A percentile compares a stretch with the other conserved stretches of the same genome.
These are phyloP conservation scores for Spathaspora hagerdaliae DNA, from an alignment of 805 yeast genomes.

Conservation along the genomic window DNA sequence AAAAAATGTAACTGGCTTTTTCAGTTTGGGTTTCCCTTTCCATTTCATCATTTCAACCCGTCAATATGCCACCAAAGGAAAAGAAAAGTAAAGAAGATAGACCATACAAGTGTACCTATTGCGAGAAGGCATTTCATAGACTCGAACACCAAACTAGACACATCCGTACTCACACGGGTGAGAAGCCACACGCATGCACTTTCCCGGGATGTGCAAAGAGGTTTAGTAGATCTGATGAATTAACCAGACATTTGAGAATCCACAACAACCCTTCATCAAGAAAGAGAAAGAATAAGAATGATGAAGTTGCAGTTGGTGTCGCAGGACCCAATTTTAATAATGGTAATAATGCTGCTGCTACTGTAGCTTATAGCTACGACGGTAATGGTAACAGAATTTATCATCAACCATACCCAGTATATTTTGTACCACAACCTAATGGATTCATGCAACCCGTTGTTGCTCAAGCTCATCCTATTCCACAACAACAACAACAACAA, in stretches of 20 bases:
- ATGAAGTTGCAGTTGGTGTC: neutral
- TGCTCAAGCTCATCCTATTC: slow-evolving; percentile 7
- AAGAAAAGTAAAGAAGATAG: slow-evolving; percentile 35
- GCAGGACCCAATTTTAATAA: neutral
- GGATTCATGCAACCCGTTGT: slow-evolving; percentile 11
- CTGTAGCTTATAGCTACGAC: neutral
- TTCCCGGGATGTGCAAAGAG: slow-evolving; percentile 81
- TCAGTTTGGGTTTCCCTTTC: neutral
- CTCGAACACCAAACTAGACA: slow-evolving; percentile 90
- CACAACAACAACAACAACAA: slow-evolving; percentile 7
- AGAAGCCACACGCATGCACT: slow-evolving; percentile 82
- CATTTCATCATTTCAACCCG: neutral
- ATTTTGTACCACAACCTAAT: slow-evolving; percentile 28
- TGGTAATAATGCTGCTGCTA: neutral
- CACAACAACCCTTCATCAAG: slow-evolving; percentile 59
- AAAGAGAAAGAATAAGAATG: slow-evolving; percentile 30
- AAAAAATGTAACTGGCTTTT: neutral
- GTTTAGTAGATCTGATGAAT: slow-evolving; percentile 78
- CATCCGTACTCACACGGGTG: slow-evolving; percentile 90
- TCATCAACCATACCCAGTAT: slow-evolving; percentile 34
- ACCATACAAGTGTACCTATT: slow-evolving; percentile 82
- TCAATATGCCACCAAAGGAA: slow-evolving; percentile 3
- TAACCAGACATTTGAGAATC: slow-evolving; percentile 80
- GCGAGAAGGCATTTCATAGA: slow-evolving; percentile 83
- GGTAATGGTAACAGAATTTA: neutral